Percentiles rank a stretch among this genome's conserved stretches.
These are phyloP conservation scores for Acarospora socialis DNA, from an alignment of 2,329 filamentous ascomycete species.

Conservation along the genomic window DNA sequence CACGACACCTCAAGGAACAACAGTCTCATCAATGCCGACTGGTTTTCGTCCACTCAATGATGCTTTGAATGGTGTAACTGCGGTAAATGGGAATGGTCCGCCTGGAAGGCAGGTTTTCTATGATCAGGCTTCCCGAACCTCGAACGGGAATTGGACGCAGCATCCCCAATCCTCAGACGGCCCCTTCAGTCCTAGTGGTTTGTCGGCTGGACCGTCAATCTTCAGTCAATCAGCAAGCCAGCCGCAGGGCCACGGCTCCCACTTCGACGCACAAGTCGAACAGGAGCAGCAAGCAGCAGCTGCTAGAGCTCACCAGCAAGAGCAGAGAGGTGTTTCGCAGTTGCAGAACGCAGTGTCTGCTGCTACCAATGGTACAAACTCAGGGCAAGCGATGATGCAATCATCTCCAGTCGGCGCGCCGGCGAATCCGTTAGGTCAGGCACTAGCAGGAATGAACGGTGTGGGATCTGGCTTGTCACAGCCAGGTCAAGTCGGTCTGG, in stretches of 20 bases:
- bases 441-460: slow-evolving; percentile 47
- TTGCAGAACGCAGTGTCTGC: slow-evolving; percentile 50
- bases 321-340: slow-evolving; percentile 51
- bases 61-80: slow-evolving; percentile 8
- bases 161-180: slow-evolving; percentile 14
- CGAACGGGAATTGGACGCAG: slow-evolving; percentile 11
- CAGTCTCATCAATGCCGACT: slow-evolving; percentile 67
- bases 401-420: slow-evolving; percentile 28
- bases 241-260: slow-evolving; percentile 11
- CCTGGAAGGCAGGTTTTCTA: slow-evolving; percentile 7
- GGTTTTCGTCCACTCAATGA: slow-evolving; percentile 17
- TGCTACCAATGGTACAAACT: slow-evolving; percentile 33
- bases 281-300: slow-evolving; percentile 22
- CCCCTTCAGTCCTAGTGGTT: slow-evolving; percentile 19
- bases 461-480: slow-evolving; percentile 43
- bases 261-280: slow-evolving; percentile 6
- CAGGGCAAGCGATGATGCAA: slow-evolving; percentile 36
- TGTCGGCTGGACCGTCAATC: slow-evolving; percentile 21
- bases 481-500: slow-evolving; percentile 41
- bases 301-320: slow-evolving; percentile 42
- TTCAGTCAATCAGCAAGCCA: slow-evolving; percentile 15
- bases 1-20: slow-evolving; percentile 95
- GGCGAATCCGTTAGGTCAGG: slow-evolving; percentile 33
- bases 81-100: slow-evolving; percentile 7
- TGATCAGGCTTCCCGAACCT: slow-evolving; percentile 8